Evolutionary conservation across 345 rosid genomes (phyloP), one percentile per base, ranked within the genome.

Genomic region (Hirschfeldia incana): DNA sequence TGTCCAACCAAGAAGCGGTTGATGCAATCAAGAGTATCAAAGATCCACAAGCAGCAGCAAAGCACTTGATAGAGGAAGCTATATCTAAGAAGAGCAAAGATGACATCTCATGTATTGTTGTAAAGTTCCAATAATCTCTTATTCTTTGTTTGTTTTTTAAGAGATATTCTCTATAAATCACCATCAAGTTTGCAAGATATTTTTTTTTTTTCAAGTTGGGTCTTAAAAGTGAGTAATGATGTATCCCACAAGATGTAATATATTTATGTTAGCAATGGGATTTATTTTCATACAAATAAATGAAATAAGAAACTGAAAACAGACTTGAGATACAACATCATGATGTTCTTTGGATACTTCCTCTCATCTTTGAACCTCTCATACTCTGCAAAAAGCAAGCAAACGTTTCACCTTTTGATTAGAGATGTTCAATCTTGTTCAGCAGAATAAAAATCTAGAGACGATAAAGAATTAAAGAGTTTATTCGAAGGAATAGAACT

Each of bases 51-150:
- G 70, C 82, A 8, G 98, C 97, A 0, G 94, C 98, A 3, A 89
- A 85, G 81, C 84, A 68, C 32, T 82, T 94, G 84, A 89, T 86
- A 39, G 94, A 89, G 2, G 85, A 84, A 39, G 98, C 98, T 0
- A 60, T 90, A 30, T 70, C 87, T 15, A 86, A 69, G 85, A 90
- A 85, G 76, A 92, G 97, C 78, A 92, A 88, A 85, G 98, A 94
- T 74, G 98, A 94, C 81, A 92, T 94, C 72, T 94, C 97, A 7
- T 94, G 97, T 87, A 82, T 94, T 64, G 93, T 94, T 78, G 96
- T 94, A 29, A 86, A 81, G 81, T 89, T 94, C 65, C 94, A 69
- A 34, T 87, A 80, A 79, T 59, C 63, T 42, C 69, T 57, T 74
- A 6, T 15, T 28, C 21, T 30, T 17, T 21, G 26, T 2, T 13